A percentile compares a stretch with the other conserved stretches of the same genome.
Conservation (phyloP, 2,329 filamentous ascomycete species). For the Fusarium buharicum region DNA sequence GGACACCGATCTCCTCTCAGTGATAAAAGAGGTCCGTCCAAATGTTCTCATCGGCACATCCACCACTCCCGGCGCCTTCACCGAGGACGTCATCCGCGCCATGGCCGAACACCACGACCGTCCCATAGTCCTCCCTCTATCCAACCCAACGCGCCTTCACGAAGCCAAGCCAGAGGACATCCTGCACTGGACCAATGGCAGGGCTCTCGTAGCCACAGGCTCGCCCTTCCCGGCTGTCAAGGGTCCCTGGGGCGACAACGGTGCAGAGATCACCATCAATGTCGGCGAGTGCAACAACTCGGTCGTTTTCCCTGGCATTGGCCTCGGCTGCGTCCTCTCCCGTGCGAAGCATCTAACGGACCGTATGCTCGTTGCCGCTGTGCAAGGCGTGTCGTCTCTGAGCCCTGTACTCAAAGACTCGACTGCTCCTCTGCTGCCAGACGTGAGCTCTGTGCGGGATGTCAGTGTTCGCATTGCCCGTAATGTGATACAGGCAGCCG, state of each 20-base stretch:
- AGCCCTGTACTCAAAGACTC: slow-evolving; percentile 75
- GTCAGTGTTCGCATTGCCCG: slow-evolving; percentile 82
- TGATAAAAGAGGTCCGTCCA: slow-evolving; percentile 77
- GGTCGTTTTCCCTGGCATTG: slow-evolving; percentile 86
- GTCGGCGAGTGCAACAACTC: slow-evolving; percentile 89
- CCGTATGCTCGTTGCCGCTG: slow-evolving; percentile 83
- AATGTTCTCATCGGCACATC: slow-evolving; percentile 88
- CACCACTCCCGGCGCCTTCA: slow-evolving; percentile 80
- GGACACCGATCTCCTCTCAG: slow-evolving; percentile 68
- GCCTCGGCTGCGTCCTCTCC: slow-evolving; percentile 79
- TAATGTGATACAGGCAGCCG: slow-evolving; percentile 76
- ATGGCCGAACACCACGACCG: slow-evolving; percentile 79
- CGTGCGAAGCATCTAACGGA: slow-evolving; percentile 75
- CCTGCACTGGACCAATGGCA: slow-evolving; percentile 80
- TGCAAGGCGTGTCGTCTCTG: slow-evolving; percentile 75
- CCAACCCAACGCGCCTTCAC: slow-evolving; percentile 85
- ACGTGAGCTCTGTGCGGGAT: slow-evolving; percentile 76
- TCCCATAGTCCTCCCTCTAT: slow-evolving; percentile 84
- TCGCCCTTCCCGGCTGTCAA: slow-evolving; percentile 82
- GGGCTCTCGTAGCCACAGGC: slow-evolving; percentile 83
- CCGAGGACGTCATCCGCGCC: slow-evolving; percentile 75
- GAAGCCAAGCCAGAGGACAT: slow-evolving; percentile 83
- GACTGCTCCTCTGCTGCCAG: slow-evolving; percentile 76
- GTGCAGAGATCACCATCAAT: slow-evolving; percentile 57
- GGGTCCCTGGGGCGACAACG: slow-evolving; percentile 63